Evolutionary conservation across 495 filamentous ascomycete genomes (phyloP), one percentile per base, ranked within the genome.

Genomic region (Hypoxylon crocopeplum): DNA sequence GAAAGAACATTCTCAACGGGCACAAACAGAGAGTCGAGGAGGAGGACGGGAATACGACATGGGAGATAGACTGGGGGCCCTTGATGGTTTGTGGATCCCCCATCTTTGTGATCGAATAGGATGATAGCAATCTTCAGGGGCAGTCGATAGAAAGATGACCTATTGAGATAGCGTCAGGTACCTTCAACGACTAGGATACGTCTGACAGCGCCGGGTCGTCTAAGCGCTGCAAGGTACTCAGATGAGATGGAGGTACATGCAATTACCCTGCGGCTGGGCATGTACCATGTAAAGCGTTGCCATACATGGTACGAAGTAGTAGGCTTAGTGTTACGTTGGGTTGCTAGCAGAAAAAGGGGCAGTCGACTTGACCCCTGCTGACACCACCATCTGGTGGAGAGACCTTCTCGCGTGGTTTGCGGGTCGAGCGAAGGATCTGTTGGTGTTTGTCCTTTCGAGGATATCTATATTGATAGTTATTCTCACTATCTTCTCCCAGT

Each of bases 261-360:
- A 56, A 59, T 59, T 55, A 64, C 54, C 60, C 38, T 64, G 49
- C 19, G 60, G 60, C 60, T 64, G 60, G 48, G 60, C 45, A 59
- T 55, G 38, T 50, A 64, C 54, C 45, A 59, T 55, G 38, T 50
- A 64, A 58, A 64, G 60, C 42, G 37, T 58, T 13, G 48, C 48
- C 48, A 58, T 54, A 48, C 37, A 42, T 32, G n/a, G n/a, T n/a
- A n/a, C n/a, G n/a, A n/a, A n/a, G n/a, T n/a, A 16, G 60, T 59
- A 38, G 61, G 44, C 46, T 48, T 30, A 34, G 61, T 64, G 46
- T 55, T 27, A 64, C 61, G 50, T 47, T 29, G 38, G 21, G 61
- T 56, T 59, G 40, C 49, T 40, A 51, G 34, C 33, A 53, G 34
- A 39, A 59, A 64, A 51, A 59, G 61, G 61, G 61, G 61, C 20